These are phyloP conservation scores for Plasmodium knowlesi DNA, from an alignment of 169 alveolate species.

Conservation along the genomic window DNA sequence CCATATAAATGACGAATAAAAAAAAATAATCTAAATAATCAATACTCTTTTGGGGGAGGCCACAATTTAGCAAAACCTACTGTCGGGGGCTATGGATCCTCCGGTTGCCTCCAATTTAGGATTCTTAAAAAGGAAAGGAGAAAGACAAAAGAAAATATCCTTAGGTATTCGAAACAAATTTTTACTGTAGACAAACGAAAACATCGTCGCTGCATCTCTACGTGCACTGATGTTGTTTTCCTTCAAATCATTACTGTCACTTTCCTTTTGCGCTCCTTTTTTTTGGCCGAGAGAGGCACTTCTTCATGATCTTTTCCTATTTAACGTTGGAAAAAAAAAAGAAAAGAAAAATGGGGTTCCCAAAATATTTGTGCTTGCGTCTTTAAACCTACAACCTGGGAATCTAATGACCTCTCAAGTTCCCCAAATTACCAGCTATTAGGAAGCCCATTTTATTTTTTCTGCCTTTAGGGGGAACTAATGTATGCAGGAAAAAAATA, in stretches of 20 bases:
- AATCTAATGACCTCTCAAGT: neutral
- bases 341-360: neutral
- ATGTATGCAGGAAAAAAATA: neutral
- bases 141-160: neutral
- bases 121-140: neutral
- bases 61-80: constrained; percentile 11
- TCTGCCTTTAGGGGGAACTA: constrained; percentile 49
- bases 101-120: neutral
- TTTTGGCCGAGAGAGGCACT: neutral
- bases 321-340: neutral
- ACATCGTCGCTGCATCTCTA: neutral
- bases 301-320: constrained; percentile 3
- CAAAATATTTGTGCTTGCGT: neutral
- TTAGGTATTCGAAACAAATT: neutral
- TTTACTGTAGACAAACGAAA: neutral
- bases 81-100: constrained; percentile 57
- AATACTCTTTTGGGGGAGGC: neutral
- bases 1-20: neutral
- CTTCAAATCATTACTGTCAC: neutral
- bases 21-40: neutral
- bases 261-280: constrained; percentile 1
- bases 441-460: constrained; percentile 29
- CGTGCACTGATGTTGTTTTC: neutral
- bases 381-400: neutral
- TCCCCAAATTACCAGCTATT: constrained; percentile 39